These are phyloP conservation scores for Capsella rubella DNA, from an alignment of 441 rosid species.

Conservation along the genomic window DNA sequence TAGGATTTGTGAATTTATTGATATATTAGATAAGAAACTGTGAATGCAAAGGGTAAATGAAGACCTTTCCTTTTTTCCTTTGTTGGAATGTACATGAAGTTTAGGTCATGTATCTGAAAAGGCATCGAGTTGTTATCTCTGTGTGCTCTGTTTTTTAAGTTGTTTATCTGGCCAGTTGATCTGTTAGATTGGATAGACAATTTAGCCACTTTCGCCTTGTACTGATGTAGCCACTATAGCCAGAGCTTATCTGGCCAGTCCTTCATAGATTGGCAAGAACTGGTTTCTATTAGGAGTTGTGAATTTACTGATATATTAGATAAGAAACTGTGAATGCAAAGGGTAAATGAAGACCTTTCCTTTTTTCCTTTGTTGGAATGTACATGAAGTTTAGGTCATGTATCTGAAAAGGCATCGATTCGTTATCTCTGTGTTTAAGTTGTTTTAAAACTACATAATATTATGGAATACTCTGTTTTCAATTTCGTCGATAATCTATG, in stretches of 20 bases:
- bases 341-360: neutral
- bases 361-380: neutral
- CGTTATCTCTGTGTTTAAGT: neutral
- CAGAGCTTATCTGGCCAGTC: neutral
- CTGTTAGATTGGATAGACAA: constrained; percentile 3
- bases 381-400: neutral
- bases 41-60: neutral
- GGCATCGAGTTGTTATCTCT: neutral
- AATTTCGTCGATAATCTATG: neutral
- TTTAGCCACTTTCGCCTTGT: neutral
- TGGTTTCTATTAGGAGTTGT: constrained; percentile 4
- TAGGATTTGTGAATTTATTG: constrained; percentile 5
- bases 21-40: neutral
- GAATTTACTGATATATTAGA: neutral
- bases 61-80: neutral
- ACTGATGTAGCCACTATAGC: neutral
- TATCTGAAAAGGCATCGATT: neutral
- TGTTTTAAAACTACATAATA: neutral
- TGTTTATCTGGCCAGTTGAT: constrained; percentile 1
- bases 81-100: neutral
- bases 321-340: constrained; percentile 9
- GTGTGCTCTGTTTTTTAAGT: neutral
- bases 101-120: neutral
- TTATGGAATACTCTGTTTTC: neutral
- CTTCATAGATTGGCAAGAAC: neutral